A percentile compares a stretch with the other conserved stretches of the same genome.
phyloP scores from a whole-genome alignment of 495 filamentous ascomycete species.

The Neurospora sp. region DNA sequence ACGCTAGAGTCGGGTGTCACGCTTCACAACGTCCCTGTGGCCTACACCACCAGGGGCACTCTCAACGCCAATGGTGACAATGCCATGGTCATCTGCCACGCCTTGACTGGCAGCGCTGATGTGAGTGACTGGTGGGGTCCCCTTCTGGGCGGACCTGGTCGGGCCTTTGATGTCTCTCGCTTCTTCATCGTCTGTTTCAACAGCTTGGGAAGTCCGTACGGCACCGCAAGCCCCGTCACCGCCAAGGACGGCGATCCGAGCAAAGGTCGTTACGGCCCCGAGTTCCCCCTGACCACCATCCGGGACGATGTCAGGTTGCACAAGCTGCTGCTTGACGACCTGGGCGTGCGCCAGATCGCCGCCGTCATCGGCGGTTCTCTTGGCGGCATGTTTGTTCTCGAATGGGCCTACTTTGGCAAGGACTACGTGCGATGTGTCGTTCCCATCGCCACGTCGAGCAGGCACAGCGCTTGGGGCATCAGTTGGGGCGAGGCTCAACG shows the following conservation, averaged over 20 bases:
- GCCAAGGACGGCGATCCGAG: conserved; percentile 65
- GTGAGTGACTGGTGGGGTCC: conserved; percentile 98
- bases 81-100: conserved; percentile 95
- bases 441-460: conserved; percentile 87
- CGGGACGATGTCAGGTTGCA: conserved; percentile 93
- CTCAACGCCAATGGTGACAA: conserved; percentile 73
- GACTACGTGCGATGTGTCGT: conserved; percentile 88
- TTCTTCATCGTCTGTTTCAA: conserved; percentile 97
- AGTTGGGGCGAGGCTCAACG: conserved; percentile 97
- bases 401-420: conserved; percentile 93
- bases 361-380: conserved; percentile 94
- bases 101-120: conserved; percentile 90
- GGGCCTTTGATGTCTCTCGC: conserved; percentile 82
- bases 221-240: conserved; percentile 90
- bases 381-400: conserved; percentile 93
- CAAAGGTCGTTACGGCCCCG: conserved; percentile 79
- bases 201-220: conserved; percentile 92
- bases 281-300: conserved; percentile 92
- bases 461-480: conserved; percentile 98
- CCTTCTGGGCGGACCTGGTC: conserved; percentile 75
- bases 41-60: conserved; percentile 77
- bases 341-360: conserved; percentile 79
- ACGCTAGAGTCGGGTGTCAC: conserved; percentile 88
- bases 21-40: conserved; percentile 80
- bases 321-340: conserved; percentile 79